Conservation (phyloP, 441 rosid species). For the Populus hybrid region DNA sequence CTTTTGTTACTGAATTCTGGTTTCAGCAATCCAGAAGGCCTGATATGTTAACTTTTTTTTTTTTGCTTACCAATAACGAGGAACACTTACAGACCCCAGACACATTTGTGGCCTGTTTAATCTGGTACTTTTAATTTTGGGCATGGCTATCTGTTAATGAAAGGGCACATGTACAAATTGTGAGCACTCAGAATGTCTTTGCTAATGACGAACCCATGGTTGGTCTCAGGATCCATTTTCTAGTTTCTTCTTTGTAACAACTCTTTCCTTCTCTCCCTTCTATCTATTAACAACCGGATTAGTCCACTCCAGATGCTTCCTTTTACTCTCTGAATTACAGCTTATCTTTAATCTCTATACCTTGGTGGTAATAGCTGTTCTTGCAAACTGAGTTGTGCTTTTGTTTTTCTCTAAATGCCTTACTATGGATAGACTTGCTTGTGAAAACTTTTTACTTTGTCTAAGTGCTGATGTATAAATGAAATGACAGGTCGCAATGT, state of each 20-base stretch:
- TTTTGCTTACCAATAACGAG: background rate
- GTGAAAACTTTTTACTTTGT: background rate
- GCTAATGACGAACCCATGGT: background rate
- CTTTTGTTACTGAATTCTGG: background rate
- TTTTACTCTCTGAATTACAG: background rate
- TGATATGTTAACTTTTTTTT: background rate
- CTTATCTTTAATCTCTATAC: background rate
- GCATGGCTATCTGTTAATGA: background rate
- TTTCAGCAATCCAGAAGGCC: background rate
- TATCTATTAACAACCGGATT: too few species aligned
- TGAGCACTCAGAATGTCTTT: background rate
- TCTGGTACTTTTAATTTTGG: background rate
- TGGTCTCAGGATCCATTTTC: background rate
- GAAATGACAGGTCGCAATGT: constrained; percentile 75
- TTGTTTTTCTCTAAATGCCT: background rate
- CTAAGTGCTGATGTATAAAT: constrained; percentile 9
- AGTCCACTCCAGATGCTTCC: background rate
- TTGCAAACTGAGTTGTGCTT: background rate
- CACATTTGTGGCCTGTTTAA: background rate
- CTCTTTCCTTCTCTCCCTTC: background rate
- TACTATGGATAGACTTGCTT: background rate
- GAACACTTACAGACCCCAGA: background rate
- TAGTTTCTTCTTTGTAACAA: background rate
- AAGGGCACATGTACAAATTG: background rate
- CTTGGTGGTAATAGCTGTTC: background rate